phyloP scores from a whole-genome alignment of 2,329 filamentous ascomycete species.

The Pseudocercospora macadamiae region DNA sequence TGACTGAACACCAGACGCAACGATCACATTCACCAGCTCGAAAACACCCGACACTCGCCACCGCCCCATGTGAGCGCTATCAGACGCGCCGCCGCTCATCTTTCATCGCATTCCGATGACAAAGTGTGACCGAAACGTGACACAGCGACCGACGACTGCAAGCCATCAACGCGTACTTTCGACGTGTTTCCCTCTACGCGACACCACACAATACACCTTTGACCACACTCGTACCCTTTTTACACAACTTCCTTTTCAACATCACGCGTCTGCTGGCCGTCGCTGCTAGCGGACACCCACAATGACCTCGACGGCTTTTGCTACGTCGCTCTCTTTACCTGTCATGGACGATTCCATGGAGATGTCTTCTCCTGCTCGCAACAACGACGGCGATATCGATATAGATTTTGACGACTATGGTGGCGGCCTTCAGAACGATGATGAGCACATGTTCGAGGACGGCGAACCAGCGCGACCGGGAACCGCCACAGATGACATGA shows the following conservation, averaged over 20 bases:
- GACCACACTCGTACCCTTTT: constrained; percentile 5
- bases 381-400: constrained; percentile 56
- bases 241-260: not conserved
- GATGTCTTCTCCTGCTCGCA: constrained; percentile 53
- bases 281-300: constrained; percentile 11
- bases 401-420: constrained; percentile 60
- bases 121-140: constrained; percentile 7
- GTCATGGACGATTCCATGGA: constrained; percentile 58
- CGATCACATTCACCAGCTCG: not conserved
- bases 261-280: constrained; percentile 6
- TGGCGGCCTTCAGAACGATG: constrained; percentile 43
- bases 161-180: not conserved
- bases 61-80: not conserved
- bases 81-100: not conserved
- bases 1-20: not conserved
- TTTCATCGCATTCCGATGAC: constrained; percentile 1
- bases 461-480: constrained; percentile 45
- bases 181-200: not conserved
- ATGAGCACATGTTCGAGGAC: constrained; percentile 62
- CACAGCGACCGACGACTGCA: constrained; percentile 4
- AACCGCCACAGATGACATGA: constrained; percentile 39
- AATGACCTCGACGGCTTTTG: constrained; percentile 34
- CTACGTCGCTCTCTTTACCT: constrained; percentile 27
- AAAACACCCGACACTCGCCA: not conserved
- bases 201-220: not conserved